Evolutionary conservation across 1,284 basidiomycete species (phyloP), one percentile per base, ranked within the genome.

Genomic region (Leccinum variabile): DNA sequence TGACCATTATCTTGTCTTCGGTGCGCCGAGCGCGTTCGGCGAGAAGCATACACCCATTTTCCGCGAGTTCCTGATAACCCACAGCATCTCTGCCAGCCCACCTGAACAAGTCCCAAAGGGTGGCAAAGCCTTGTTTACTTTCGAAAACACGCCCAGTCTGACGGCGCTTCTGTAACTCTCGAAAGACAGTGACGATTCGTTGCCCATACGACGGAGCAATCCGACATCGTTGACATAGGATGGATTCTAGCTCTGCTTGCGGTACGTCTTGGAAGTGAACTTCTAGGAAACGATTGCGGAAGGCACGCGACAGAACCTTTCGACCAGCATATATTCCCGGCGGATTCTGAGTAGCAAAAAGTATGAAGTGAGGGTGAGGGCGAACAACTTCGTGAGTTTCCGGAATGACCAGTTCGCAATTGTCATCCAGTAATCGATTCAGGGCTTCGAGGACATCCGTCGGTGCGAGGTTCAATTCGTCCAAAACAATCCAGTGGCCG

Each of bases 401-500:
- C 0, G 97, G 94, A 60, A 99, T 91, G 59, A 98, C 84, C 13
- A 99, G 83, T 76, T 99, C 97, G 59, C 97, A 89, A 70, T 99
- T 99, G 74, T 99, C 97, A 73, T 99, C 97, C 32, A 99, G 83
- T 13, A 99, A 82, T 55, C 97, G 89, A 75, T 99, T 99, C 33
- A 99, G 84, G 1, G 97, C 97, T 76, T 99, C 97, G 18, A 99
- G 85, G 2, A 99, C 97, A 70, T 99, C 97, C 7, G 96, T 98
- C 0, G 97, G 97, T 1, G 97, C 97, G 53, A 99, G 79, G 75
- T 99, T 99, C 66, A 99, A 84, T 75, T 99, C 97, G 72, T 99
- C 97, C 37, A 99, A 83, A 5, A 99, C 97, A 65, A 99, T 95
- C 97, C 97, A 99, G 74, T 98, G 91, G 13, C 97, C 97, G 97